Evolutionary conservation across 225 moss, liverwort and hornwort species (phyloP), one percentile per base, ranked within the genome.

Genomic region (Neckera pumila): DNA sequence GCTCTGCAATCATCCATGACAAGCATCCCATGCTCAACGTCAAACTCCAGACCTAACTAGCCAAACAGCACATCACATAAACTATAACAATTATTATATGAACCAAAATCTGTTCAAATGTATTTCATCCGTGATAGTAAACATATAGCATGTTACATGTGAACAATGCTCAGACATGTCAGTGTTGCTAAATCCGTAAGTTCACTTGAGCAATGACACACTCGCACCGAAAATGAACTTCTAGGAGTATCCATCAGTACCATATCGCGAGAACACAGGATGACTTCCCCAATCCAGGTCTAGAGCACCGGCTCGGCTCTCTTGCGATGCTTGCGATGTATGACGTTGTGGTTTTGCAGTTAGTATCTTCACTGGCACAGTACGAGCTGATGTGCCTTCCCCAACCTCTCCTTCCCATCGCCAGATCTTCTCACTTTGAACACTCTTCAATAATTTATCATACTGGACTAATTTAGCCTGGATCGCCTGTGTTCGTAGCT

Each of bases 191-290:
- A 69, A 80, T 85, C 69, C 79, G 79, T 90, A 77, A 57, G 65
- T 88, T 77, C 86, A 90, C 85, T 88, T 49, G 64, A 84, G 87
- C n/a, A 82, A 83, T 90, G 79, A n/a, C n/a, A 93, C 89, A 89
- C 85, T 93, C 89, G 93, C 92, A 95, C 90, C 90, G 91, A 85
- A 90, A 91, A 91, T 88, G 78, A 89, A 91, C 90, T 89, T 89
- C 90, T n/a, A 78, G 86, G 90, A 67, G 91, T 93, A 93, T 92
- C 95, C 93, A 86, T 92, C 90, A 92, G 93, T 98, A 97, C 98
- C 98, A 90, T 98, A 98, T 95, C 97, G 94, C 89, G 98, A 98
- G 87, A 97, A 96, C 77, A 98, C 95, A 82, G 97, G 98, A 95
- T 98, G 97, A 87, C 96, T 95, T 91, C 94, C 95, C 95, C 96